phyloP scores from a whole-genome alignment of 2,329 filamentous ascomycete species.

The Fusarium longipes region DNA sequence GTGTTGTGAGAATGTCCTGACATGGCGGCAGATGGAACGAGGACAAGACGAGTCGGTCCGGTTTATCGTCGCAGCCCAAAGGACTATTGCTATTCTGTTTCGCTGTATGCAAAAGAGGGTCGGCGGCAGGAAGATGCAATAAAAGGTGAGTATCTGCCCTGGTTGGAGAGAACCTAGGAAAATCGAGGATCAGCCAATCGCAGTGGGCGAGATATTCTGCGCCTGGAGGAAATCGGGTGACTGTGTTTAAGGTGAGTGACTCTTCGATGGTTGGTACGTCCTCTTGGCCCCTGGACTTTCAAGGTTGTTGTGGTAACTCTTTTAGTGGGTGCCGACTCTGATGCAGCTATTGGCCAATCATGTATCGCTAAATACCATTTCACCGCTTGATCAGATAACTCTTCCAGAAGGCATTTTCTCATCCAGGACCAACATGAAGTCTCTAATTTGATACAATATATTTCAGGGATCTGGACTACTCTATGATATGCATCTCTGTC shows the following conservation, averaged over 20 bases:
- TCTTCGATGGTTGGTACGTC: slow-evolving; percentile 31
- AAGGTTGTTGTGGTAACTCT: slow-evolving; percentile 37
- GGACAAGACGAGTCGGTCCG: slow-evolving; percentile 36
- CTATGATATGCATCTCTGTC: slow-evolving; percentile 20
- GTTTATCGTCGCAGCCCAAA: slow-evolving; percentile 29
- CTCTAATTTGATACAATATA: not conserved
- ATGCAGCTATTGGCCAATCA: slow-evolving; percentile 17
- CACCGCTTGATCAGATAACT: slow-evolving; percentile 22
- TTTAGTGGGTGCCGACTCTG: slow-evolving; percentile 38
- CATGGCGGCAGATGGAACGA: slow-evolving; percentile 55
- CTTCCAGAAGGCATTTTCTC: not conserved
- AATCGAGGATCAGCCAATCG: slow-evolving; percentile 42
- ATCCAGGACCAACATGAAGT: not conserved
- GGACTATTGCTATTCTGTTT: slow-evolving; percentile 37
- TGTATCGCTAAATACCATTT: slow-evolving; percentile 4
- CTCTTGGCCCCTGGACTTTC: slow-evolving; percentile 17
- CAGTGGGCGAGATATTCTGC: slow-evolving; percentile 43
- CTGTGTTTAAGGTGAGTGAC: slow-evolving; percentile 36
- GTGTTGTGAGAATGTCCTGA: slow-evolving; percentile 63
- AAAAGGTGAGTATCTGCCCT: slow-evolving; percentile 35
- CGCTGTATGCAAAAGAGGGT: slow-evolving; percentile 32
- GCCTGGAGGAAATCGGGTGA: slow-evolving; percentile 46
- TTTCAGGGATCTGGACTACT: slow-evolving; percentile 9
- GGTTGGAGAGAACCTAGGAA: slow-evolving; percentile 32
- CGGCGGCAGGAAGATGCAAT: slow-evolving; percentile 19